Conservation (phyloP, 2,329 filamentous ascomycete species). For the Aspergillus piperis region DNA sequence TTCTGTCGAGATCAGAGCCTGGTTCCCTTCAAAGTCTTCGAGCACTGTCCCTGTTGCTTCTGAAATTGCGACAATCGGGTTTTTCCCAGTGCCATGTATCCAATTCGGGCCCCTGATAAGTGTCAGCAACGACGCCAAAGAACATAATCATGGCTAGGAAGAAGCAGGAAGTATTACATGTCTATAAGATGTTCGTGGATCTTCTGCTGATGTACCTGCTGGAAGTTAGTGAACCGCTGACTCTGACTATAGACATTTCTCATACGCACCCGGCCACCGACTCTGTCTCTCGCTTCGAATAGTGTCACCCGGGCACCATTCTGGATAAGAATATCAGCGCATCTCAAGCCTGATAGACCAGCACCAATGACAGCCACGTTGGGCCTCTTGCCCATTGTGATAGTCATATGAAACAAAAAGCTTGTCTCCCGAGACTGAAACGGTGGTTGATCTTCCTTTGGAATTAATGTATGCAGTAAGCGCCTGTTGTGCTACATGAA, state of each 20-base stretch:
- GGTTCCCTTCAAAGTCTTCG: conserved; percentile 55
- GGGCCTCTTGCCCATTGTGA: conserved; percentile 42
- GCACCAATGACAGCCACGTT: conserved; percentile 63
- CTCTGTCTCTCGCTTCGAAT: conserved; percentile 59
- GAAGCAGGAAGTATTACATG: conserved; percentile 47
- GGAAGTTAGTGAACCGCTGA: conserved; percentile 12
- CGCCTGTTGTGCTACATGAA: not conserved
- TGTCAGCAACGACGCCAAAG: conserved; percentile 17
- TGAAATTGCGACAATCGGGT: conserved; percentile 61
- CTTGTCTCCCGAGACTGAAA: not conserved
- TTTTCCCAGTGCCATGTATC: conserved; percentile 63
- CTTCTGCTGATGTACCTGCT: conserved; percentile 53
- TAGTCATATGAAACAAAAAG: not conserved
- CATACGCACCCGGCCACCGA: conserved; percentile 58
- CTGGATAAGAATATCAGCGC: conserved; percentile 59
- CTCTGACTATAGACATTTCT: not conserved
- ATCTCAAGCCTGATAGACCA: conserved; percentile 61
- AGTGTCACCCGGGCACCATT: conserved; percentile 61
- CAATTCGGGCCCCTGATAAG: conserved; percentile 60
- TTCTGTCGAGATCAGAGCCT: conserved; percentile 49
- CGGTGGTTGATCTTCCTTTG: not conserved
- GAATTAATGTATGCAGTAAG: not conserved
- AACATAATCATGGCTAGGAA: not conserved
- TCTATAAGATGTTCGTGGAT: conserved; percentile 56
- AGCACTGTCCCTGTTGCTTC: conserved; percentile 53